Percentiles rank a stretch among this genome's conserved stretches.
Conservation (phyloP, 129 eudicot genomes). For the Helichrysum umbraculigerum region DNA sequence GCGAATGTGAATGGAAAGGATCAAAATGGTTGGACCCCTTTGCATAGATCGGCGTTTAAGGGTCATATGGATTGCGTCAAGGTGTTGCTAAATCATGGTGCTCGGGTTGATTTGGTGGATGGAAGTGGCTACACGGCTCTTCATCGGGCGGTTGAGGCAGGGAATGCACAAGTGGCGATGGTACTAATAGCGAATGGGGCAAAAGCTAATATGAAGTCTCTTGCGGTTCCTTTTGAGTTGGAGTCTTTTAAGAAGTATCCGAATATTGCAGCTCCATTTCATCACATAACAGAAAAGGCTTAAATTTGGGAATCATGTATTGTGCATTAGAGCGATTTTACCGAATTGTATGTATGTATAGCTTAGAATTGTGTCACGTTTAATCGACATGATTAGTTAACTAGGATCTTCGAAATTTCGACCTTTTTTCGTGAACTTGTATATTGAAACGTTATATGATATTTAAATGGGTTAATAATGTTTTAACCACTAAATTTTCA, state of each 20-base stretch:
- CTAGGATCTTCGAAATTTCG: background rate
- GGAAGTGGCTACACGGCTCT: conserved; percentile 64
- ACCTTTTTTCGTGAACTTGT: conserved; percentile 21
- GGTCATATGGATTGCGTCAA: conserved; percentile 58
- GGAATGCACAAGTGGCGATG: conserved; percentile 58
- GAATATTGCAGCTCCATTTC: conserved; percentile 28
- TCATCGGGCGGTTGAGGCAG: conserved; percentile 66
- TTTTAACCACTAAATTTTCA: too few relatives aligned
- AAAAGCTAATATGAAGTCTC: conserved; percentile 55
- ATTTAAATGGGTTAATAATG: too few relatives aligned
- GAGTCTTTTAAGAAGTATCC: conserved; percentile 45
- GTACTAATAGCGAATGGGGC: conserved; percentile 64
- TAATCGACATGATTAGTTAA: conserved; percentile 9
- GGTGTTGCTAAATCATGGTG: conserved; percentile 59
- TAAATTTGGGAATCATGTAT: background rate
- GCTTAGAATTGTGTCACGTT: background rate
- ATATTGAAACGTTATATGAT: conserved; percentile 24
- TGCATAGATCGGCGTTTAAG: conserved; percentile 74
- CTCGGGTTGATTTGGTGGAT: conserved; percentile 57
- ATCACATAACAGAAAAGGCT: conserved; percentile 23
- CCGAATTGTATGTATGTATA: background rate
- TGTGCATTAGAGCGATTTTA: background rate
- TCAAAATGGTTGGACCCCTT: conserved; percentile 81
- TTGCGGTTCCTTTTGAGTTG: conserved; percentile 44
- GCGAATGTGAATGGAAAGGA: conserved; percentile 64